These are phyloP conservation scores for Sporothrix humicola DNA, from an alignment of 2,329 filamentous ascomycete species.

Conservation along the genomic window DNA sequence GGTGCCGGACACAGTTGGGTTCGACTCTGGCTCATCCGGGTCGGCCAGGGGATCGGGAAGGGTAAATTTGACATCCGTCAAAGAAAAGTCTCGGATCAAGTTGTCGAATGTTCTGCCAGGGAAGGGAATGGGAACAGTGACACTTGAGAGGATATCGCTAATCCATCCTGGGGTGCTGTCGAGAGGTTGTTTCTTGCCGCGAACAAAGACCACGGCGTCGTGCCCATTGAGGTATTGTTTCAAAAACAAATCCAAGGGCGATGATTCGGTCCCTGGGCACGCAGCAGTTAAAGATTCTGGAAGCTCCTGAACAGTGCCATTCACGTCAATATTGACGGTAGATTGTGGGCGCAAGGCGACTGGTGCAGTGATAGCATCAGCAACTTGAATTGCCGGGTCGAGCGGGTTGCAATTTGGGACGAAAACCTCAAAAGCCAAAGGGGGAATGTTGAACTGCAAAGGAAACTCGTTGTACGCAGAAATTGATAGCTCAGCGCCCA, in stretches of 20 bases:
- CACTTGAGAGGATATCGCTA: constrained; percentile 75
- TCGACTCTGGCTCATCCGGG: constrained; percentile 71
- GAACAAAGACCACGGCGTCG: constrained; percentile 79
- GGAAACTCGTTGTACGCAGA: constrained; percentile 77
- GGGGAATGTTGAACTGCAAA: constrained; percentile 75
- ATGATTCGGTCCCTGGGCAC: constrained; percentile 78
- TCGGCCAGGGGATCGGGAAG: constrained; percentile 82
- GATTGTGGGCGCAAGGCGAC: constrained; percentile 71
- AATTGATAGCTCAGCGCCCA: constrained; percentile 81
- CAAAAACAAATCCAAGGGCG: constrained; percentile 83
- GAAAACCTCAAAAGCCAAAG: constrained; percentile 82
- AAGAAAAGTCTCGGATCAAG: constrained; percentile 84
- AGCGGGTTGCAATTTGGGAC: constrained; percentile 78
- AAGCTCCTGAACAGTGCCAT: constrained; percentile 73
- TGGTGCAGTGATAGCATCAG: constrained; percentile 71
- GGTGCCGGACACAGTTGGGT: constrained; percentile 81
- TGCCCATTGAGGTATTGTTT: constrained; percentile 81
- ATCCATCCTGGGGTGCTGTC: constrained; percentile 81
- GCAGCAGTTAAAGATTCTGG: constrained; percentile 72
- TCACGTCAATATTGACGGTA: constrained; percentile 71
- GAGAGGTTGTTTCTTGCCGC: constrained; percentile 72
- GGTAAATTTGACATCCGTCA: constrained; percentile 83
- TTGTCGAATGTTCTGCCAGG: constrained; percentile 81
- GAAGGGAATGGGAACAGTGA: constrained; percentile 84
- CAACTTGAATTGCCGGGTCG: constrained; percentile 78